phyloP scores from a whole-genome alignment of 139 green algal species.

The Chlamydomonas incerta region DNA sequence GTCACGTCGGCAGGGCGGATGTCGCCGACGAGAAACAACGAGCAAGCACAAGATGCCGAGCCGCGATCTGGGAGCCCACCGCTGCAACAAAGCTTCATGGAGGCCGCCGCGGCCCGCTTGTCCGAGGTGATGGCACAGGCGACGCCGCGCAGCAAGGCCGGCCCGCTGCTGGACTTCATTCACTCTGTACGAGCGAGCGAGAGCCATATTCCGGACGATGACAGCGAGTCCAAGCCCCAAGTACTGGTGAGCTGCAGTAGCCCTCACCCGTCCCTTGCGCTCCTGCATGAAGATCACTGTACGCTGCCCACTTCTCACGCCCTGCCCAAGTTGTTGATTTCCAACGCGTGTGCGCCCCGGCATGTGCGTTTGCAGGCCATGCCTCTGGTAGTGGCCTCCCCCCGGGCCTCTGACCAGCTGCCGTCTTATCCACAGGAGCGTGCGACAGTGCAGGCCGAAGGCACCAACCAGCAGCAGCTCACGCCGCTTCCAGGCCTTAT shows the following conservation, averaged over 20 bases:
- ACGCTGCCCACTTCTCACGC: too few relatives aligned
- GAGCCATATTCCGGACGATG: not conserved
- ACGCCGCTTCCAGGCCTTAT: not conserved
- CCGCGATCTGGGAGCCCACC: too few relatives aligned
- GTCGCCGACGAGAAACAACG: too few relatives aligned
- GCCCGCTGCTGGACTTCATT: not conserved
- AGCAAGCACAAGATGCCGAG: too few relatives aligned
- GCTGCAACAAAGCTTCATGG: not conserved
- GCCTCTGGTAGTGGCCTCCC: too few relatives aligned
- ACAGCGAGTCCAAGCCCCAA: not conserved
- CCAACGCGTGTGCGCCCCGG: too few relatives aligned
- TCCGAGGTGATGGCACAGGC: not conserved
- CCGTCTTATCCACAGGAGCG: too few relatives aligned
- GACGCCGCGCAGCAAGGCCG: not conserved
- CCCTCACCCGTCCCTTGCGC: not conserved
- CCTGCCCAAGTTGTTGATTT: too few relatives aligned
- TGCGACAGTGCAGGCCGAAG: too few relatives aligned
- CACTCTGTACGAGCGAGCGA: conserved; percentile 12
- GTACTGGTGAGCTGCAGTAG: not conserved
- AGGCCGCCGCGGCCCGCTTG: not conserved
- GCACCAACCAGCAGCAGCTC: not conserved
- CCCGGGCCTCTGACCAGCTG: too few relatives aligned
- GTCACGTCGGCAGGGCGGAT: too few relatives aligned
- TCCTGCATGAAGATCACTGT: not conserved
- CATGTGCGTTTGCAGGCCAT: too few relatives aligned